phyloP scores from a whole-genome alignment of 1,139 yeast species.

The Candida pseudocylindracea region DNA sequence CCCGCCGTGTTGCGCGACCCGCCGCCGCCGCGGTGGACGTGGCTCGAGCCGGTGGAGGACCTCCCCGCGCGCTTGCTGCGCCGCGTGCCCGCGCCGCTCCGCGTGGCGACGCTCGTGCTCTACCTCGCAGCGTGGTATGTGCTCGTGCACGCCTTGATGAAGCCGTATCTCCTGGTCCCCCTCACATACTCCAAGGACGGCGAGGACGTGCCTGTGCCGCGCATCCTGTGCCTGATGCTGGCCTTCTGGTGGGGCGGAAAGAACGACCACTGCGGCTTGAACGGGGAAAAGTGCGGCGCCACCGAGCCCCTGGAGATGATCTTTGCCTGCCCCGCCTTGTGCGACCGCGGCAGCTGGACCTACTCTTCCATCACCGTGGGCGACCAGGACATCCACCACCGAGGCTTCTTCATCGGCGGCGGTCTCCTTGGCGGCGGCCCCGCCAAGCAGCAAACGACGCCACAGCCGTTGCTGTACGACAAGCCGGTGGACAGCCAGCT shows the following conservation, averaged over 20 bases:
- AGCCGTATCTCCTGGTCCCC: background rate
- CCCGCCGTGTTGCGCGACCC: too few relatives aligned
- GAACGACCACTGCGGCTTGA: slow-evolving; percentile 54
- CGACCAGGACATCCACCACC: slow-evolving; percentile 36
- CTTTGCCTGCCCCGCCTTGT: slow-evolving; percentile 74
- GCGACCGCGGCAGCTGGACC: slow-evolving; percentile 59
- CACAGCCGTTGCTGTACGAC: background rate
- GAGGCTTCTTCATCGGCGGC: slow-evolving; percentile 63
- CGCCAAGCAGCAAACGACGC: too few relatives aligned
- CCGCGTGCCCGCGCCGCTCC: too few relatives aligned
- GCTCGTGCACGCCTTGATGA: background rate
- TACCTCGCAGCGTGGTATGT: too few relatives aligned
- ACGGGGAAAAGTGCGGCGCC: slow-evolving; percentile 37
- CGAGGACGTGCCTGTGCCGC: slow-evolving; percentile 3
- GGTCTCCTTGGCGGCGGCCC: slow-evolving; percentile 10
- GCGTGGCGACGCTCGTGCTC: too few relatives aligned
- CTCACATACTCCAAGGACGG: background rate
- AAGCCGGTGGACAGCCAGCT: slow-evolving; percentile 5
- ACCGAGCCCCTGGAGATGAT: slow-evolving; percentile 16
- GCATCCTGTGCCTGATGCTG: slow-evolving; percentile 6
- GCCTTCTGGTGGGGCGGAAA: slow-evolving; percentile 46
- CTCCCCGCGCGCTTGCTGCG: too few relatives aligned
- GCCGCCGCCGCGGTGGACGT: too few relatives aligned
- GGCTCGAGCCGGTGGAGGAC: too few relatives aligned
- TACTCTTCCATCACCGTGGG: slow-evolving; percentile 70